Conservation (phyloP, 305 asterid species). For the Solanum aculeatissimum region DNA sequence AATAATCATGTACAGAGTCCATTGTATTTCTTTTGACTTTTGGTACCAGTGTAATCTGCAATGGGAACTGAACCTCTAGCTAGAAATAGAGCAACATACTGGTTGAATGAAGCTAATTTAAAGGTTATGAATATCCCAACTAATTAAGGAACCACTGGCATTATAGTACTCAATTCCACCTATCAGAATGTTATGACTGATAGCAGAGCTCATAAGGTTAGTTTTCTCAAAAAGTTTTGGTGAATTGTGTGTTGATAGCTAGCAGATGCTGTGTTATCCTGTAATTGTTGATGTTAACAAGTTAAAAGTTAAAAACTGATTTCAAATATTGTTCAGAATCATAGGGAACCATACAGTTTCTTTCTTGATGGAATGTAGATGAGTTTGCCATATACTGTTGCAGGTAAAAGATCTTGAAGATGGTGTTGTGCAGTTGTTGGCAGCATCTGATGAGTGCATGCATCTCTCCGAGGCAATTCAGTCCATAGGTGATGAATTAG, state of each 20-base stretch:
- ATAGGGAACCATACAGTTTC: background rate
- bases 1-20: background rate
- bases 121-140: background rate
- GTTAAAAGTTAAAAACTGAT: background rate
- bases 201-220: background rate
- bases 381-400: constrained; percentile 6
- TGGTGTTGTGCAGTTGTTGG: constrained; percentile 40
- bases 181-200: background rate
- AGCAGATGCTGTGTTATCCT: background rate
- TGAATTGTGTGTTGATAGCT: background rate
- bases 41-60: background rate
- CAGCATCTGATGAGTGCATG: constrained; percentile 55
- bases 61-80: background rate
- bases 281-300: background rate
- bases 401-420: constrained; percentile 85
- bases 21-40: background rate
- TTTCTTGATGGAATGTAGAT: background rate
- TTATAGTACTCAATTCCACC: background rate
- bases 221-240: background rate
- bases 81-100: background rate
- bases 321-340: background rate
- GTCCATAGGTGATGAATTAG: constrained; percentile 45
- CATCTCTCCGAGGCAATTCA: constrained; percentile 58
- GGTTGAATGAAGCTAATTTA: background rate
- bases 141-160: background rate